Evolutionary conservation across 2,329 filamentous ascomycete genomes (phyloP).

Genomic region (Emmonsiellopsis sp.): DNA sequence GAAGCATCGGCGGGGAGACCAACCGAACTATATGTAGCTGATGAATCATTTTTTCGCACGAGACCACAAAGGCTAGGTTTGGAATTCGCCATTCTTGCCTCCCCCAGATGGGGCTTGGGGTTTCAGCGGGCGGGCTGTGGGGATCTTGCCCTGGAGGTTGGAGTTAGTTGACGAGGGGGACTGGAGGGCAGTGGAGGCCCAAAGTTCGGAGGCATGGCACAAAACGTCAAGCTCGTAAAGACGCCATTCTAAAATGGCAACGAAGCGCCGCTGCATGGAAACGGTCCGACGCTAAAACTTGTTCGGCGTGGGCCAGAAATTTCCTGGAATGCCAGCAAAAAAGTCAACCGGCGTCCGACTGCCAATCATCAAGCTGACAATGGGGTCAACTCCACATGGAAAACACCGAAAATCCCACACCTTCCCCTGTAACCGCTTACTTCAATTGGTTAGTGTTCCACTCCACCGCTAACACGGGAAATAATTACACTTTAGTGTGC

Average conservation of each 20-base stretch:
- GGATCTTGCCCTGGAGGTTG: background rate
- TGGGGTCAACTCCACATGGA: background rate
- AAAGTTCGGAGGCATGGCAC: background rate
- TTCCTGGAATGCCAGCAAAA: background rate
- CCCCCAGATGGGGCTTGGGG: conserved; percentile 18
- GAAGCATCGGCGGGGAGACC: background rate
- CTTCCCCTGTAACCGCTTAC: background rate
- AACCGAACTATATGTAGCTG: conserved; percentile 11
- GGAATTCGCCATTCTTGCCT: conserved; percentile 14
- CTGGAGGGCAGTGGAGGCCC: too few species aligned
- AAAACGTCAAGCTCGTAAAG: background rate
- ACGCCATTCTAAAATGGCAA: background rate
- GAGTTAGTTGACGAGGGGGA: background rate
- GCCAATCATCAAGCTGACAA: background rate
- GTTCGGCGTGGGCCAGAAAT: background rate
- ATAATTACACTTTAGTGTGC: background rate
- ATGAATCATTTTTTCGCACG: conserved; percentile 10
- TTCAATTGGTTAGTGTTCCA: background rate
- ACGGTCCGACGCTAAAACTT: background rate
- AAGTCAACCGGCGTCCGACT: background rate
- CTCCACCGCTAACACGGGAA: background rate
- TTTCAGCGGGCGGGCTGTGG: background rate
- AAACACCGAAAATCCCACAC: background rate
- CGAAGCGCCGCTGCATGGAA: background rate
- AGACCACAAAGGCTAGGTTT: conserved; percentile 1